Percentiles rank a stretch among this genome's conserved stretches.
These are phyloP conservation scores for Musa troglodytarum DNA, from an alignment of 176 grass and related monocot genomes.

Conservation along the genomic window DNA sequence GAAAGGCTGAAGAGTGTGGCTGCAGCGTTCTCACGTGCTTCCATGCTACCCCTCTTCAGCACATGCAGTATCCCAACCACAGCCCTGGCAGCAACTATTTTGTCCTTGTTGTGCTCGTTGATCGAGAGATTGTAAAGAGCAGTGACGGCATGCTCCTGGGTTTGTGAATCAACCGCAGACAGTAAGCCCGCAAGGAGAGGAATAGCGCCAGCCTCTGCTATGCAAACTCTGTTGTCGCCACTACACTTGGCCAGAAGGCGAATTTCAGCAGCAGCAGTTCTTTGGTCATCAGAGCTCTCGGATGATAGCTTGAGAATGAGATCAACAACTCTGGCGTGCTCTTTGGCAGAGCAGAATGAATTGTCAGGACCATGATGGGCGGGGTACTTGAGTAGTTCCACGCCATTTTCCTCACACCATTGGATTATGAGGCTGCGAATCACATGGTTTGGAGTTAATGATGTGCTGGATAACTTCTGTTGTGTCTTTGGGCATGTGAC, in stretches of 20 bases:
- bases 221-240: constrained; percentile 66
- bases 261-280: constrained; percentile 68
- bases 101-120: constrained; percentile 72
- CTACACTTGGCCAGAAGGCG: constrained; percentile 75
- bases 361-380: constrained; percentile 22
- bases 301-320: constrained; percentile 63
- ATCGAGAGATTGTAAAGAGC: constrained; percentile 89
- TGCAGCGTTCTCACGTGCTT: constrained; percentile 86
- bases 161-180: constrained; percentile 41
- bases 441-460: constrained; percentile 15
- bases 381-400: constrained; percentile 62
- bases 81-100: constrained; percentile 59
- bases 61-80: constrained; percentile 73
- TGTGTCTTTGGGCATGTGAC: constrained; percentile 18
- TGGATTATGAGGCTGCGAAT: constrained; percentile 16
- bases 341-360: constrained; percentile 33
- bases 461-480: constrained; percentile 11
- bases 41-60: constrained; percentile 84
- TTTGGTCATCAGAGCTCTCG: constrained; percentile 39
- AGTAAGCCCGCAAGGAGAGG: constrained; percentile 58
- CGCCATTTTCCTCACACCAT: constrained; percentile 66
- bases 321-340: constrained; percentile 60
- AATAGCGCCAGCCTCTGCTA: constrained; percentile 83
- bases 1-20: constrained; percentile 95
- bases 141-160: constrained; percentile 89